Conservation (phyloP, 768 basidiomycete species). For the Lactarius pseudohatsudake region DNA sequence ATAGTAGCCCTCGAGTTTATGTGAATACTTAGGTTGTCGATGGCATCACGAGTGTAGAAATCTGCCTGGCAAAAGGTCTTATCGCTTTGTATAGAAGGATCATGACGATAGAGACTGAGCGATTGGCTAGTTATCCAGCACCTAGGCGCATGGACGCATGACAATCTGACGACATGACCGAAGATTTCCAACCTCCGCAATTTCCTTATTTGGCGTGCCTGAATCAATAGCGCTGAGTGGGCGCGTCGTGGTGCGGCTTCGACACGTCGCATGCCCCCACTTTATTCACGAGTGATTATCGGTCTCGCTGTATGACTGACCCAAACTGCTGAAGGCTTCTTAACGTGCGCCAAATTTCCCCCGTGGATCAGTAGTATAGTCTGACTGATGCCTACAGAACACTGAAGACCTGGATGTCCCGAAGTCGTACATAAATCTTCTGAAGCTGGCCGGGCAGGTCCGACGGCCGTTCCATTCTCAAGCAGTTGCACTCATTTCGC, state of each 20-base stretch:
- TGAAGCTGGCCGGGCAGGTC: slow-evolving; percentile 22
- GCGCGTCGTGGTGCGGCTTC: neutral
- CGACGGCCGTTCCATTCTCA: slow-evolving; percentile 27
- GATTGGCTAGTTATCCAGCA: neutral
- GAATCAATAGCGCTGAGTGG: neutral
- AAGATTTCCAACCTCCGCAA: neutral
- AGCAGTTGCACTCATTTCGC: slow-evolving; percentile 16
- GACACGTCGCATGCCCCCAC: neutral
- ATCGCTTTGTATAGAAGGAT: neutral
- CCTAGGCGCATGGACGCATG: neutral
- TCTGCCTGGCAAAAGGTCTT: neutral
- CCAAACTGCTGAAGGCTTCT: neutral
- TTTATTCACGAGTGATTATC: neutral
- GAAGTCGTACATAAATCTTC: slow-evolving; percentile 18
- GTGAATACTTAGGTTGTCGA: neutral
- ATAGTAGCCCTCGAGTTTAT: neutral
- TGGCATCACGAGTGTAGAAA: neutral
- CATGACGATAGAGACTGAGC: neutral
- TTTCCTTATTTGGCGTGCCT: neutral
- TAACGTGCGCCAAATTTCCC: slow-evolving; percentile 7
- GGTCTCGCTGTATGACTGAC: neutral
- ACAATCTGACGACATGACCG: neutral
- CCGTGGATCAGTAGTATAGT: neutral
- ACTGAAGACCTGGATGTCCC: slow-evolving; percentile 14
- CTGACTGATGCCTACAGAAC: slow-evolving; percentile 20